Conservation (phyloP, 2,329 filamentous ascomycete species). For the Botrytis hyacinthi region DNA sequence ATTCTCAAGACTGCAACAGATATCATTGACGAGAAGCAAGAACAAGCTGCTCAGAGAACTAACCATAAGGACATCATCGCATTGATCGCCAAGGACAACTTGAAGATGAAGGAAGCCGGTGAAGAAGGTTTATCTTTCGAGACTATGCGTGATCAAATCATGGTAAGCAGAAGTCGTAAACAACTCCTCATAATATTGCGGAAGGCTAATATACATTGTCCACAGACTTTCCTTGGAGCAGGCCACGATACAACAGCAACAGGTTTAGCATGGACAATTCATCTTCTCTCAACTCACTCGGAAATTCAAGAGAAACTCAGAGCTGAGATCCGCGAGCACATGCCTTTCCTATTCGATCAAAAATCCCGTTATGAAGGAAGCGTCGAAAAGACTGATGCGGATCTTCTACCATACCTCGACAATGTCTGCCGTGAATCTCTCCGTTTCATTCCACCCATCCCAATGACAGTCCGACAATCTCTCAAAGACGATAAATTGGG, state of each 20-base stretch:
- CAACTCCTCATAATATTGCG: neutral
- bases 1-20: slow-evolving; percentile 54
- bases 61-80: slow-evolving; percentile 72
- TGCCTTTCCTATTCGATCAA: slow-evolving; percentile 39
- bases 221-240: slow-evolving; percentile 80
- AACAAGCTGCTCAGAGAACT: slow-evolving; percentile 46
- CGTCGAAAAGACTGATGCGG: slow-evolving; percentile 39
- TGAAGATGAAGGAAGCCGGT: slow-evolving; percentile 57
- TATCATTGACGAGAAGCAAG: slow-evolving; percentile 68
- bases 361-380: slow-evolving; percentile 37
- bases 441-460: slow-evolving; percentile 46
- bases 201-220: neutral
- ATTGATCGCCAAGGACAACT: slow-evolving; percentile 44
- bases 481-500: slow-evolving; percentile 43
- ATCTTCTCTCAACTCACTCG: slow-evolving; percentile 43
- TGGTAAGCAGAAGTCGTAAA: neutral
- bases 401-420: slow-evolving; percentile 46
- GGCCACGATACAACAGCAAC: slow-evolving; percentile 48
- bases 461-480: slow-evolving; percentile 38
- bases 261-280: slow-evolving; percentile 45
- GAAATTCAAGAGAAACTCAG: slow-evolving; percentile 10
- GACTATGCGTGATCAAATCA: slow-evolving; percentile 53
- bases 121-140: slow-evolving; percentile 69
- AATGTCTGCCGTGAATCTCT: slow-evolving; percentile 49
- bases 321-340: slow-evolving; percentile 5